Evolutionary conservation across 78 protist genomes (phyloP).

Genomic region (Dictyostelium intermedium): DNA sequence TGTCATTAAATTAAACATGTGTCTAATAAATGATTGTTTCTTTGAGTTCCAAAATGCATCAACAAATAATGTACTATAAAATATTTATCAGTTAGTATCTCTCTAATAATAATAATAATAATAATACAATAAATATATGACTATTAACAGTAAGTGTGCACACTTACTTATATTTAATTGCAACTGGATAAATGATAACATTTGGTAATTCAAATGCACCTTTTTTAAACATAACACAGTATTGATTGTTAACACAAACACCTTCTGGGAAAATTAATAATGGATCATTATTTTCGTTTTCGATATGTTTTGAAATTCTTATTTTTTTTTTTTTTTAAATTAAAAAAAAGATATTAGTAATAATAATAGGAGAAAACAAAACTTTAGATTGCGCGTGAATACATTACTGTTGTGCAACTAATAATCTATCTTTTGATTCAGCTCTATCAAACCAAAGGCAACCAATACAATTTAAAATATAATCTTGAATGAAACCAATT

Average conservation of each 20-base stretch:
- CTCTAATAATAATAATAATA: no score
- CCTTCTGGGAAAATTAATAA: constrained; percentile 95
- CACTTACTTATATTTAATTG: constrained; percentile 94
- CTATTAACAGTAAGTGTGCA: no score
- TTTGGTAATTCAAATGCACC: constrained; percentile 93
- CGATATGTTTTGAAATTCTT: constrained; percentile 79
- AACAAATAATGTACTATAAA: constrained; percentile 84
- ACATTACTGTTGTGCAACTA: constrained; percentile 60
- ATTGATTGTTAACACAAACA: constrained; percentile 94
- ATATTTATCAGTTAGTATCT: background rate
- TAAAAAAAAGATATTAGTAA: background rate
- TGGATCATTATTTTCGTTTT: constrained; percentile 79
- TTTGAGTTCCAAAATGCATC: constrained; percentile 94
- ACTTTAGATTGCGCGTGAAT: background rate
- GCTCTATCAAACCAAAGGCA: constrained; percentile 95
- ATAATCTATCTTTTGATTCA: constrained; percentile 73
- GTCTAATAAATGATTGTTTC: constrained; percentile 87
- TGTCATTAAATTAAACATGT: constrained; percentile 88
- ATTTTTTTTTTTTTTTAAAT: no score
- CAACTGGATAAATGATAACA: constrained; percentile 89
- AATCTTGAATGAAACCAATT: constrained; percentile 89
- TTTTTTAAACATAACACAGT: constrained; percentile 91
- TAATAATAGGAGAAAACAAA: background rate
- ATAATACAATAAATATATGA: no score
- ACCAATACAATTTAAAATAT: constrained; percentile 77